Base-by-base conservation (phyloP, 441 rosid genomes). In the Aquilaria agallochum region DNA sequence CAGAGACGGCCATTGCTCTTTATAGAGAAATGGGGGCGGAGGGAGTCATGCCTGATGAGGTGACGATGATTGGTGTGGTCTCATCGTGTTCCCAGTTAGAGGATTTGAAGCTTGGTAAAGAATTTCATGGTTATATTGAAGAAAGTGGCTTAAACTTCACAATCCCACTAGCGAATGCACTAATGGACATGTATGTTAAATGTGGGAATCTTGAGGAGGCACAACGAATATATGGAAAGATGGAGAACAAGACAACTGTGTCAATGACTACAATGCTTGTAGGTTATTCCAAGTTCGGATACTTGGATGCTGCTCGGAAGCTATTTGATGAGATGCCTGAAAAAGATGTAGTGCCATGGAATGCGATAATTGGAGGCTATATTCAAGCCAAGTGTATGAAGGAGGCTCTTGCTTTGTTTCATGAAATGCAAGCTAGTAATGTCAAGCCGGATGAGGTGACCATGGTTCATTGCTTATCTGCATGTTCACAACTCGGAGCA, bases 101-200 rank as follows among this genome's bases (percentile, higher is more conserved):
- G 70, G 65, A 79, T 72, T 79, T 85, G 79, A 75, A 62, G 52
- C 83, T 86, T 20, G 96, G 96, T 52, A 85, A 73, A 75, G 80
- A 80, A 66, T 68, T 78, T 76, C 95, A 88, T 76, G 57, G 7
- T 44, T 74, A 63, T 53, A 60, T 90, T 48, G 67, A 68, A 58
- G 82, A 62, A 51, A 66, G 55, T 50, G 78, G 79, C 63, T 5
- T 93, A 76, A 72, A 33, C 55, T 68, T 90, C 58, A 90, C 82
- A 3, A 15, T 83, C 55, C 83, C 87, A 7, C 84, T 90, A 30
- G 76, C 83, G 0, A 93, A 93, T 81, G 75, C 87, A 33, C 77
- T 90, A 53, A 85, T 90, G 83, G 96, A 90, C 73, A 93, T 93
- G 97, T 88, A 90, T 52, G 71, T 77, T 1, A 93, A 90, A 75